phyloP scores from a whole-genome alignment of 2,329 filamentous ascomycete genomes.

The Fusarium anthophilum region DNA sequence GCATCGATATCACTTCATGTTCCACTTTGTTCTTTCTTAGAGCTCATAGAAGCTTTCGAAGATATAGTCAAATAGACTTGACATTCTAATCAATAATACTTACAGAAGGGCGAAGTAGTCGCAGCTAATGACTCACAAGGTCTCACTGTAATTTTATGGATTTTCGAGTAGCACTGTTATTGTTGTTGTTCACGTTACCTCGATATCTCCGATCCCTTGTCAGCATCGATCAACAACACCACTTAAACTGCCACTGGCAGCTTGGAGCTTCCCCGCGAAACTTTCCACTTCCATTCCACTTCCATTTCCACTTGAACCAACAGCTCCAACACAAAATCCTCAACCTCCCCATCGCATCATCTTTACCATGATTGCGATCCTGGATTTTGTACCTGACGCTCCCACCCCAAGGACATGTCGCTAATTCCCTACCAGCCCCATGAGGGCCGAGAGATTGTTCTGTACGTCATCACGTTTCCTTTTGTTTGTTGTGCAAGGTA shows the following conservation, averaged over 20 bases:
- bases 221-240: slow-evolving; percentile 24
- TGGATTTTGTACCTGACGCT: slow-evolving; percentile 30
- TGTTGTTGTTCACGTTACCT: slow-evolving; percentile 13
- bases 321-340: slow-evolving; percentile 5
- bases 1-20: neutral
- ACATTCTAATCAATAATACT: neutral
- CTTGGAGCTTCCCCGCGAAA: slow-evolving; percentile 20
- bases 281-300: slow-evolving; percentile 13
- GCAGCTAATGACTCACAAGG: neutral
- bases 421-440: slow-evolving; percentile 79
- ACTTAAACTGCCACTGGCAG: neutral
- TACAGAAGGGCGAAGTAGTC: no score
- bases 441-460: slow-evolving; percentile 80
- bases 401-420: slow-evolving; percentile 58
- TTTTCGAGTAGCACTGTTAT: neutral
- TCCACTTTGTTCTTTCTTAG: accelerated
- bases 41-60: no score
- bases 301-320: neutral
- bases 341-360: slow-evolving; percentile 9
- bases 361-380: slow-evolving; percentile 38
- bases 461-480: slow-evolving; percentile 69
- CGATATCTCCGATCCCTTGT: neutral
- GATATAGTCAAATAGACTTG: neutral
- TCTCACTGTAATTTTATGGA: neutral
- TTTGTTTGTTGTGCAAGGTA: slow-evolving; percentile 2